phyloP scores from a whole-genome alignment of 495 filamentous ascomycete genomes.

The Apiosordaria backusii region DNA sequence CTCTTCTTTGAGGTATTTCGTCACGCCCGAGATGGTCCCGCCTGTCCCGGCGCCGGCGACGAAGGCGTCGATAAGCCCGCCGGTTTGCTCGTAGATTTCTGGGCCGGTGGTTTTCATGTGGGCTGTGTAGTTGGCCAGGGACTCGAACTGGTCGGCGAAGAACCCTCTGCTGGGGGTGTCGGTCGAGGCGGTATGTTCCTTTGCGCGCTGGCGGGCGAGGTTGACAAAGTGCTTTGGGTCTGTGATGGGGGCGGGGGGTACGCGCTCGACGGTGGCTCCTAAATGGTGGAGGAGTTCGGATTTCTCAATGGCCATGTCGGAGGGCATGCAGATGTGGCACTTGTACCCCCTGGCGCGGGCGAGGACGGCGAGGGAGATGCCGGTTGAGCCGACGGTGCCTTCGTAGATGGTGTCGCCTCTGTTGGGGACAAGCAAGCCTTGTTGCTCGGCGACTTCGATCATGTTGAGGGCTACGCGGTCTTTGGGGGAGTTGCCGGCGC shows the following conservation, averaged over 20 bases:
- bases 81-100: conserved; percentile 79
- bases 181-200: conserved; percentile 55
- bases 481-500: conserved; percentile 92
- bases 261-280: conserved; percentile 83
- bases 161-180: conserved; percentile 59
- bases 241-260: conserved; percentile 86
- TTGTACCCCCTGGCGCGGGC: conserved; percentile 84
- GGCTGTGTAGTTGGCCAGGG: conserved; percentile 76
- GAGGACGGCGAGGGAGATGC: conserved; percentile 87
- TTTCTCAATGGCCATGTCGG: conserved; percentile 87
- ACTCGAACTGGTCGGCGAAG: conserved; percentile 98
- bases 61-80: conserved; percentile 77
- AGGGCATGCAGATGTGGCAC: conserved; percentile 95
- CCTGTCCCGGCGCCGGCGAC: conserved; percentile 95
- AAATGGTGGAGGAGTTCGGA: conserved; percentile 83
- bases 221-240: conserved; percentile 94
- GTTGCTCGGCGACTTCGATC: conserved; percentile 77
- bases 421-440: conserved; percentile 70
- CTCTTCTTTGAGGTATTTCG: conserved; percentile 71
- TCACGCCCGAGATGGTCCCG: conserved; percentile 86
- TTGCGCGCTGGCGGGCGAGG: conserved; percentile 72
- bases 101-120: conserved; percentile 83
- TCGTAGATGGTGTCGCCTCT: conserved; percentile 94
- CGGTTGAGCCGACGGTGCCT: conserved; percentile 91
- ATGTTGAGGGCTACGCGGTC: conserved; percentile 91